Evolutionary conservation across 805 yeast species (phyloP), one percentile per base, ranked within the genome.

Genomic region (Kurtzmaniella fragi): DNA sequence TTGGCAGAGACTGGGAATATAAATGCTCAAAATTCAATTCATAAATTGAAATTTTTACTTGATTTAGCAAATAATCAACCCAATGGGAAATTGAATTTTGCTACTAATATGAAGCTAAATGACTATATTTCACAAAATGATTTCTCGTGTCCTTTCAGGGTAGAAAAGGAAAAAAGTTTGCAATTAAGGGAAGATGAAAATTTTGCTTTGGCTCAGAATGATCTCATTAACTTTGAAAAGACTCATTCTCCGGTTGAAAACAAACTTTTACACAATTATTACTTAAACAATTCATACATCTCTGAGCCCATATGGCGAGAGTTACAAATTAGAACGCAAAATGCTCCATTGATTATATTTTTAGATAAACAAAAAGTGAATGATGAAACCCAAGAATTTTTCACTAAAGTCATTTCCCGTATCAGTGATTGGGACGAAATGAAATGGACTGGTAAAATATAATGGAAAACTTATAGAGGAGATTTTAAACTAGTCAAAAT

Each of bases 1-100:
- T 63, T 67, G 71, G 67, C 66, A 1, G 48, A 46, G 11, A 48
- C 47, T 42, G 53, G 58, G 28, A 67, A 67, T 42, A 54, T 63
- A 32, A 64, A 62, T 42, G 71, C 71, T 6, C 46, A 47, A 20
- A 57, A 54, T 34, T 50, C 56, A 33, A 41, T 64, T 42, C 43
- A 52, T 36, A 62, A 59, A 37, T 54, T 66, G 41, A 38, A 38
- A n/a, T 52, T 52, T 11, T 56, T 63, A 23, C 12, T 36, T n/a
- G 14, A 30, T 8, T 23, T 23, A 5, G 30, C 30, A 8, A 36
- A 36, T 13, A 28, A 20, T 10, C 39, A 29, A 11, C 34, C 39
- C 16, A 25, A 12, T 13, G 13, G 16, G 14, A 11, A 29, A 27
- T 13, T 12, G 29, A 20, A 28, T 23, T 29, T 17, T 20, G 28